phyloP scores from a whole-genome alignment of 148 eudicot genomes.

The Simmondsia chinensis region DNA sequence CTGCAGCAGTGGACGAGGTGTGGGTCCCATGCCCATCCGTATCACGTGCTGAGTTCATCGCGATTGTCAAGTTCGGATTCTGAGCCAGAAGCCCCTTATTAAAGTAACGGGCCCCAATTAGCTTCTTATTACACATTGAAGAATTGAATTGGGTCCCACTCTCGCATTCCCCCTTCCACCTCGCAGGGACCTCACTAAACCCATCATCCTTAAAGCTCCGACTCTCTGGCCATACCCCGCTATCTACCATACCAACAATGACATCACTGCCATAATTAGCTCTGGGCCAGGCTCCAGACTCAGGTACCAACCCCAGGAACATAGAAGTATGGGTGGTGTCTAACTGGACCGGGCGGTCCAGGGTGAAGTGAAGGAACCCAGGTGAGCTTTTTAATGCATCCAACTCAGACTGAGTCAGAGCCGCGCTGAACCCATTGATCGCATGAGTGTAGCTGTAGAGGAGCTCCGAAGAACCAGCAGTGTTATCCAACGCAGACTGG shows the following conservation, averaged over 20 bases:
- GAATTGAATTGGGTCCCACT: background rate
- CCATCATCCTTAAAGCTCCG: background rate
- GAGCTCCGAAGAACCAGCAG: slow-evolving; percentile 1
- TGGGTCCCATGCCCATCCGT: slow-evolving; percentile 6
- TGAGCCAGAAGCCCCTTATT: background rate
- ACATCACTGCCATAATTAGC: background rate
- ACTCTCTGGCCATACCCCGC: slow-evolving; percentile 5
- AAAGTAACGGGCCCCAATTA: slow-evolving; percentile 4
- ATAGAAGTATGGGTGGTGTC: slow-evolving; percentile 2
- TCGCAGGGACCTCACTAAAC: background rate
- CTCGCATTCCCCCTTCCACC: slow-evolving; percentile 5
- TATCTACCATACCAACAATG: slow-evolving; percentile 2
- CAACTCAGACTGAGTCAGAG: background rate
- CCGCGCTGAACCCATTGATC: slow-evolving; percentile 7
- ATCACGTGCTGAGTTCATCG: background rate
- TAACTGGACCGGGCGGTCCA: background rate
- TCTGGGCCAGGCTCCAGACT: background rate
- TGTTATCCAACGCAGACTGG: background rate
- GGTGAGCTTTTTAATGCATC: background rate
- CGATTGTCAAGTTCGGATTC: background rate
- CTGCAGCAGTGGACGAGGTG: background rate
- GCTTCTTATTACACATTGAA: slow-evolving; percentile 1
- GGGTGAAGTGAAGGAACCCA: background rate
- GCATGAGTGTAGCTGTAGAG: slow-evolving; percentile 1
- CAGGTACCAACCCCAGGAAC: background rate